Conservation (phyloP, 768 basidiomycete genomes). For the Boletus barrowsii region DNA sequence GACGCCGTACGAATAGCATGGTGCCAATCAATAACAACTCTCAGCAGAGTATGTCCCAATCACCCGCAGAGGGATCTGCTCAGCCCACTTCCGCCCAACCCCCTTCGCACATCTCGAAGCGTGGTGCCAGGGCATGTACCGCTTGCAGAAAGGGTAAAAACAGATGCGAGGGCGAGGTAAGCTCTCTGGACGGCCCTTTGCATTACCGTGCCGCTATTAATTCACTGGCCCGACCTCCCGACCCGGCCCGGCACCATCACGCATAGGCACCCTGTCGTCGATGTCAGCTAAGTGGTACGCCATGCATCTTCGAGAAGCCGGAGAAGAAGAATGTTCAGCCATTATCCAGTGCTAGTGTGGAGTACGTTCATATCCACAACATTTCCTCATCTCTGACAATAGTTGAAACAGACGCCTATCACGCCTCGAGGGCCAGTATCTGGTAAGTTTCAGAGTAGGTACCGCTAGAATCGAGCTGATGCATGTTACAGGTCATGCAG, state of each 20-base stretch:
- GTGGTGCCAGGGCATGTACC: constrained; percentile 86
- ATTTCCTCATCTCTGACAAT: constrained; percentile 16
- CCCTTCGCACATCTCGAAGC: constrained; percentile 74
- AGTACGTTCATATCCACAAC: constrained; percentile 47
- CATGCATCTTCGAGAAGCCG: constrained; percentile 88
- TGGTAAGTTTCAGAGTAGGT: constrained; percentile 43
- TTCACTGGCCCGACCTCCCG: constrained; percentile 69
- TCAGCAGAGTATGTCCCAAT: constrained; percentile 33
- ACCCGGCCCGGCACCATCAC: constrained; percentile 64
- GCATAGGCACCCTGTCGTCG: constrained; percentile 84
- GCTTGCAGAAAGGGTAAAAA: constrained; percentile 91
- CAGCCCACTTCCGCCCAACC: constrained; percentile 28
- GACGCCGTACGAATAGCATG: constrained; percentile 48
- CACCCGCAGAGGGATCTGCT: constrained; percentile 33
- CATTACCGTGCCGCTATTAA: constrained; percentile 41
- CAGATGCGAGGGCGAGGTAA: constrained; percentile 88
- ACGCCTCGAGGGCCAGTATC: constrained; percentile 81
- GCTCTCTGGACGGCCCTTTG: constrained; percentile 33
- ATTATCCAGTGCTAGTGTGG: constrained; percentile 63
- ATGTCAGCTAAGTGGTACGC: constrained; percentile 77
- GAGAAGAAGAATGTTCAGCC: constrained; percentile 75
- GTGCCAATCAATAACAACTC: constrained; percentile 10
- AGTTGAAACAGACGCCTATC: constrained; percentile 61
- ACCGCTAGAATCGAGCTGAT: neutral
- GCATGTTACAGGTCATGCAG: constrained; percentile 67